Evolutionary conservation across 352 stramenopile genomes (phyloP).

Genomic region (Phytophthora litchii): DNA sequence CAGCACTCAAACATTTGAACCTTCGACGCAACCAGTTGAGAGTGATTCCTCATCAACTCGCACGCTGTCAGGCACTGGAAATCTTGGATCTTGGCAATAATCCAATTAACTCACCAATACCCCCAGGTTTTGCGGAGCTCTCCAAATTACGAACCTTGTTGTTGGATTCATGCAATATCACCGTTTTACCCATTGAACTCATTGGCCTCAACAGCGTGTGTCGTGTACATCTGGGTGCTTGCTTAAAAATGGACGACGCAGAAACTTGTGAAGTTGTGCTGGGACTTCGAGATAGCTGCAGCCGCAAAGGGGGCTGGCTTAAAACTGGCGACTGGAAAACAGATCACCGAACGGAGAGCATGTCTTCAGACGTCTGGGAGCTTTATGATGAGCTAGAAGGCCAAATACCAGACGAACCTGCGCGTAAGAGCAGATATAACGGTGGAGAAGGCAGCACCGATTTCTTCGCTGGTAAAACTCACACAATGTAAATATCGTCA

Average conservation of each 20-base stretch:
- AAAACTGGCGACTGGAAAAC: constrained; percentile 50
- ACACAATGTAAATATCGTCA: constrained; percentile 19
- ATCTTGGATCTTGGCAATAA: constrained; percentile 80
- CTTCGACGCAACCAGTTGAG: constrained; percentile 66
- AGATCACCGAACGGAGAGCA: constrained; percentile 26
- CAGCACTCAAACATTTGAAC: constrained; percentile 65
- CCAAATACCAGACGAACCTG: constrained; percentile 34
- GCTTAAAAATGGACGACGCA: constrained; percentile 63
- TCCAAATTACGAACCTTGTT: constrained; percentile 69
- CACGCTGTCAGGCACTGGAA: constrained; percentile 52
- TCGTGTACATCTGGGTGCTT: constrained; percentile 63
- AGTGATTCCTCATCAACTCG: constrained; percentile 53
- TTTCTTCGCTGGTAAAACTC: constrained; percentile 20
- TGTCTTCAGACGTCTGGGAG: constrained; percentile 32
- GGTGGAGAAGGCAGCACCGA: constrained; percentile 20
- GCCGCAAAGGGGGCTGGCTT: constrained; percentile 65
- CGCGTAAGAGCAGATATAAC: constrained; percentile 24
- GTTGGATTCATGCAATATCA: constrained; percentile 57
- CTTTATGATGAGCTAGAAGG: constrained; percentile 27
- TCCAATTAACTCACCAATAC: constrained; percentile 50
- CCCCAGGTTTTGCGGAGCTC: constrained; percentile 48
- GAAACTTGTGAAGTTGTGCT: constrained; percentile 72
- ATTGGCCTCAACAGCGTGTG: constrained; percentile 54
- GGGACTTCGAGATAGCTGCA: constrained; percentile 55
- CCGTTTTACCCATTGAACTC: constrained; percentile 67